phyloP scores from a whole-genome alignment of 2,329 filamentous ascomycete genomes.

The Didymella pomorum region DNA sequence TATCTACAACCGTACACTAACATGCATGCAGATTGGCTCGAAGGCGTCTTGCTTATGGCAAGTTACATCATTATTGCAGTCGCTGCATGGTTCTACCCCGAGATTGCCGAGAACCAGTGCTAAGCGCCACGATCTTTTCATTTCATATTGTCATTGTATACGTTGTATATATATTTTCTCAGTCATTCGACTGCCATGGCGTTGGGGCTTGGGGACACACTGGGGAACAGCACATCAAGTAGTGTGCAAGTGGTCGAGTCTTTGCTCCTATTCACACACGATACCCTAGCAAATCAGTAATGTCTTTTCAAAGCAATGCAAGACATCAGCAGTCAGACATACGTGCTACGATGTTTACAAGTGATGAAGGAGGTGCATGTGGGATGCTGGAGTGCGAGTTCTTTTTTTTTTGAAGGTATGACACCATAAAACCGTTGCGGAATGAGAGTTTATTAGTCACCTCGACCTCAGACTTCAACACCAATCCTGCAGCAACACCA shows the following conservation, averaged over 20 bases:
- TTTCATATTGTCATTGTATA: background rate
- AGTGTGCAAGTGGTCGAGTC: too few species aligned
- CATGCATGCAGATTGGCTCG: slow-evolving; percentile 60
- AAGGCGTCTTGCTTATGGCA: slow-evolving; percentile 67
- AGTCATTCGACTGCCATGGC: background rate
- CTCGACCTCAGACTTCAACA: too few species aligned
- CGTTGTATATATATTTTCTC: background rate
- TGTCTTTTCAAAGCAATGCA: slow-evolving; percentile 6
- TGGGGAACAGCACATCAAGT: too few species aligned
- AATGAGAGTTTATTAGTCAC: too few species aligned
- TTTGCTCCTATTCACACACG: too few species aligned
- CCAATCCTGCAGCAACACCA: background rate
- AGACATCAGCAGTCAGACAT: background rate
- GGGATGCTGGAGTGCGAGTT: background rate
- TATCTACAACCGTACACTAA: slow-evolving; percentile 24
- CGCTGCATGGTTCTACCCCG: slow-evolving; percentile 62
- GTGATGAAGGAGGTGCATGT: background rate
- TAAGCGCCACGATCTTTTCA: background rate
- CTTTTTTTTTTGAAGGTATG: background rate
- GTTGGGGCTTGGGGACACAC: background rate
- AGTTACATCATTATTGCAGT: slow-evolving; percentile 70
- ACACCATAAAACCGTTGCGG: too few species aligned
- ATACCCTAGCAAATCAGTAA: slow-evolving; percentile 13
- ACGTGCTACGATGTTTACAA: background rate
- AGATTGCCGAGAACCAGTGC: slow-evolving; percentile 24